These are phyloP conservation scores for Rhexocercosporidium sp. DNA, from an alignment of 2,329 filamentous ascomycete species.

Conservation along the genomic window DNA sequence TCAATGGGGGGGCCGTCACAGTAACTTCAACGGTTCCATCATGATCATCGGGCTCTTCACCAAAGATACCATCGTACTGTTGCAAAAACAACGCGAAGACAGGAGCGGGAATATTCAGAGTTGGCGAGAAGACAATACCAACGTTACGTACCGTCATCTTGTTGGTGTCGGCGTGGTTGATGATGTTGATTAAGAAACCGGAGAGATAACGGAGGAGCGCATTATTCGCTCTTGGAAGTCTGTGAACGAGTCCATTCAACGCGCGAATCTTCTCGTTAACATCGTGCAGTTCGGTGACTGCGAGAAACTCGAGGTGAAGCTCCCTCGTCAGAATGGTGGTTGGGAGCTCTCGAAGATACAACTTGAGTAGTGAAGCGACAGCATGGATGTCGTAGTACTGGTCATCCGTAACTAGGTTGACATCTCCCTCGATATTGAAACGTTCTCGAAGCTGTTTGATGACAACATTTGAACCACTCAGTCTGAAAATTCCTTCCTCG, in stretches of 20 bases:
- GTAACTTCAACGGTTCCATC: slow-evolving; percentile 56
- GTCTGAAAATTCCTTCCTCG: slow-evolving; percentile 95
- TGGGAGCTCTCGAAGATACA: slow-evolving; percentile 91
- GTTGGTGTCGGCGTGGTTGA: slow-evolving; percentile 87
- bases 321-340: slow-evolving; percentile 90
- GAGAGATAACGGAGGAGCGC: slow-evolving; percentile 84
- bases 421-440: slow-evolving; percentile 91
- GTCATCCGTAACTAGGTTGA: slow-evolving; percentile 82
- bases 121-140: slow-evolving; percentile 97
- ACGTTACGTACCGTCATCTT: slow-evolving; percentile 99
- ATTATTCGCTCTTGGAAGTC: slow-evolving; percentile 79
- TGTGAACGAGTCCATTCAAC: slow-evolving; percentile 78
- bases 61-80: slow-evolving; percentile 87
- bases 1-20: slow-evolving; percentile 47
- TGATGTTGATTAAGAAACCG: slow-evolving; percentile 87
- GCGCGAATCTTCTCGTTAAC: slow-evolving; percentile 76
- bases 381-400: slow-evolving; percentile 96
- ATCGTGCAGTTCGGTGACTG: slow-evolving; percentile 79
- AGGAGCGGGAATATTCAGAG: slow-evolving; percentile 92
- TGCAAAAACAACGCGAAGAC: slow-evolving; percentile 94
- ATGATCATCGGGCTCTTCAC: slow-evolving; percentile 68
- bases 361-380: slow-evolving; percentile 89
- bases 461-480: slow-evolving; percentile 95
- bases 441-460: slow-evolving; percentile 90
- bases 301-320: slow-evolving; percentile 85